Percentiles rank a stretch among this genome's conserved stretches.
Evolutionary conservation across 1,284 basidiomycete species (phyloP).

Genomic region (Tilletia caries): DNA sequence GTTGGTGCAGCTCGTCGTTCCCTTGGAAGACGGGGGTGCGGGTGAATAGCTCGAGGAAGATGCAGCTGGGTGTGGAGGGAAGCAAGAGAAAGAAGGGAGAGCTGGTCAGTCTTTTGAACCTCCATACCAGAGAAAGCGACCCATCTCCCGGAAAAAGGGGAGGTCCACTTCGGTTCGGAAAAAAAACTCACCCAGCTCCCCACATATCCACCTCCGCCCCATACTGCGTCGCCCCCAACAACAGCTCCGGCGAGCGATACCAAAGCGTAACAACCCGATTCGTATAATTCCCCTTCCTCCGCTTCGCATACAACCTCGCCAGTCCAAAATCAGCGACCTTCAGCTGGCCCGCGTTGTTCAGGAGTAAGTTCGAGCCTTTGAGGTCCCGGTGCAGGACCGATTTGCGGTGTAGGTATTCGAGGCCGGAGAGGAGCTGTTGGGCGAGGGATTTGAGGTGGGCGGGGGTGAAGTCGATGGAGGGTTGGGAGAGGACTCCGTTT

Average conservation of each 20-base stretch:
- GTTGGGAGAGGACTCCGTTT: constrained; percentile 89
- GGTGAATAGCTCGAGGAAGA: constrained; percentile 95
- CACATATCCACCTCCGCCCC: constrained; percentile 99
- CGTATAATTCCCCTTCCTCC: constrained; percentile 85
- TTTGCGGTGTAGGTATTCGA: constrained; percentile 90
- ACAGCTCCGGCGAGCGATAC: constrained; percentile 94
- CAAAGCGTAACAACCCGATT: constrained; percentile 98
- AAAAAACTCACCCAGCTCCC: constrained; percentile 70
- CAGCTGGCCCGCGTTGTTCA: constrained; percentile 85
- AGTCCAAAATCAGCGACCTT: constrained; percentile 97
- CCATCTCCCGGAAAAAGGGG: no score
- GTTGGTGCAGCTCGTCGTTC: constrained; percentile 92
- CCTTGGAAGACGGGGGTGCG: constrained; percentile 94
- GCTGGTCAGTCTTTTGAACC: not conserved
- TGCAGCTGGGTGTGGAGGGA: constrained; percentile 65
- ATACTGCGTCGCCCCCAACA: constrained; percentile 94
- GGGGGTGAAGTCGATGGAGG: constrained; percentile 72
- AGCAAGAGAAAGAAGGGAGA: no score
- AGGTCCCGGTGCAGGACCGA: constrained; percentile 96
- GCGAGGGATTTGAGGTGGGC: constrained; percentile 93
- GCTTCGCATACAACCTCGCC: constrained; percentile 92
- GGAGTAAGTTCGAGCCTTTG: constrained; percentile 96
- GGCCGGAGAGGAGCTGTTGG: constrained; percentile 85
- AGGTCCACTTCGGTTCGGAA: no score
- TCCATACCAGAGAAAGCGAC: constrained; percentile 17